These are phyloP conservation scores for Penicillium sp. DNA, from an alignment of 2,329 filamentous ascomycete species.

Conservation along the genomic window DNA sequence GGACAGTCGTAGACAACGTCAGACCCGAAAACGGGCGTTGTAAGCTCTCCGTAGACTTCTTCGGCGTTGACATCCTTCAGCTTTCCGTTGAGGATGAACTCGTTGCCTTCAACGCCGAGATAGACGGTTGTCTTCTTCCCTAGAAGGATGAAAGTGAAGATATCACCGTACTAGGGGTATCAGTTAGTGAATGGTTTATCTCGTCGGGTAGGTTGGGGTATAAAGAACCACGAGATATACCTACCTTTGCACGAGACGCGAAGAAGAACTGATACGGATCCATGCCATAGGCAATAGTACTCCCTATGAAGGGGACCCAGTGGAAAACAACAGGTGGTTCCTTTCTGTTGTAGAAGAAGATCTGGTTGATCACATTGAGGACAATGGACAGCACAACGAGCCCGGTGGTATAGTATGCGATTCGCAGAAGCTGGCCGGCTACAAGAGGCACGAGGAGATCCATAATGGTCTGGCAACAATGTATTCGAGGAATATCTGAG, in stretches of 20 bases:
- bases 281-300: constrained; percentile 45
- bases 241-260: constrained; percentile 66
- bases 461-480: constrained; percentile 12
- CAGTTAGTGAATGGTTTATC: constrained; percentile 12
- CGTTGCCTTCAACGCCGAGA: constrained; percentile 76
- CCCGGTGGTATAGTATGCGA: constrained; percentile 31
- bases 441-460: constrained; percentile 14
- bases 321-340: constrained; percentile 78
- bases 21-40: constrained; percentile 69
- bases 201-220: neutral
- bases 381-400: constrained; percentile 55
- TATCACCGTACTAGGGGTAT: constrained; percentile 67
- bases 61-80: constrained; percentile 85
- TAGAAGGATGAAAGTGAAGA: constrained; percentile 85
- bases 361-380: constrained; percentile 71
- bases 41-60: constrained; percentile 78
- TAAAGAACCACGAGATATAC: neutral
- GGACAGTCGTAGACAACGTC: constrained; percentile 90
- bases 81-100: constrained; percentile 91
- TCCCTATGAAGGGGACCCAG: constrained; percentile 61
- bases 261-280: constrained; percentile 79
- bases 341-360: constrained; percentile 71
- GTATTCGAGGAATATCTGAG: neutral
- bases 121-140: constrained; percentile 86
- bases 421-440: constrained; percentile 14